phyloP scores from a whole-genome alignment of 2,329 filamentous ascomycete genomes.

The Bipolaris gigantea region DNA sequence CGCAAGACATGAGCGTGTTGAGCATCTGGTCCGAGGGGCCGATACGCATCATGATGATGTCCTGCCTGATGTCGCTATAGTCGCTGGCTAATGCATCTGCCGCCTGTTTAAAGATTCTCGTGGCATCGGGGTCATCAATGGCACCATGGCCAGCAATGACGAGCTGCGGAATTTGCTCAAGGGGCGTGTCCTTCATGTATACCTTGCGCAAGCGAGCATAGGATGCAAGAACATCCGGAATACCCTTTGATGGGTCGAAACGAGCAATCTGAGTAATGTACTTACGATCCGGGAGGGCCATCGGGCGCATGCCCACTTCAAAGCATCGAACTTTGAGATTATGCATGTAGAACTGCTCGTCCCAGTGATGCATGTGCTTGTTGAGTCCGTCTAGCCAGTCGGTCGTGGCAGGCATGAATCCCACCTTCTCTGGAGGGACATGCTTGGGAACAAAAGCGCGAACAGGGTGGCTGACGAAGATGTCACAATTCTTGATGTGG shows the following conservation, averaged over 20 bases:
- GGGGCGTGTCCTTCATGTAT: slow-evolving; percentile 55
- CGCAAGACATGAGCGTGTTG: slow-evolving; percentile 73
- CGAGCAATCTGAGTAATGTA: slow-evolving; percentile 82
- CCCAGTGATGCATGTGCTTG: slow-evolving; percentile 71
- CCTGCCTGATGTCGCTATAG: slow-evolving; percentile 53
- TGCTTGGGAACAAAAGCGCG: slow-evolving; percentile 71
- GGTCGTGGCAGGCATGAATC: slow-evolving; percentile 77
- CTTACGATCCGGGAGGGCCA: slow-evolving; percentile 62
- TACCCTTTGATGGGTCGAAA: slow-evolving; percentile 83
- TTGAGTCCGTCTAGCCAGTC: slow-evolving; percentile 85
- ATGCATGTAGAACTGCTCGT: slow-evolving; percentile 72
- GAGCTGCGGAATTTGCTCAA: slow-evolving; percentile 66
- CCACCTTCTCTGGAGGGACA: slow-evolving; percentile 67
- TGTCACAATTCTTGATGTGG: slow-evolving; percentile 69
- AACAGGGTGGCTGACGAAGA: slow-evolving; percentile 83
- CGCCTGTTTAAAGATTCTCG: slow-evolving; percentile 70
- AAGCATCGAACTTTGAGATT: slow-evolving; percentile 68
- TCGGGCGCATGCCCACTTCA: slow-evolving; percentile 60
- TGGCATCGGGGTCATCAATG: slow-evolving; percentile 78
- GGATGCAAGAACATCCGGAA: slow-evolving; percentile 73
- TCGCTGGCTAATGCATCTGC: slow-evolving; percentile 66
- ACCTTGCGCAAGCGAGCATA: slow-evolving; percentile 72
- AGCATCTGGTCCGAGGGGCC: slow-evolving; percentile 78
- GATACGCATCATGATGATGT: slow-evolving; percentile 75
- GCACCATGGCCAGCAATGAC: slow-evolving; percentile 78